These are phyloP conservation scores for Alternaria tenuissima DNA, from an alignment of 2,329 filamentous ascomycete species.

Conservation along the genomic window DNA sequence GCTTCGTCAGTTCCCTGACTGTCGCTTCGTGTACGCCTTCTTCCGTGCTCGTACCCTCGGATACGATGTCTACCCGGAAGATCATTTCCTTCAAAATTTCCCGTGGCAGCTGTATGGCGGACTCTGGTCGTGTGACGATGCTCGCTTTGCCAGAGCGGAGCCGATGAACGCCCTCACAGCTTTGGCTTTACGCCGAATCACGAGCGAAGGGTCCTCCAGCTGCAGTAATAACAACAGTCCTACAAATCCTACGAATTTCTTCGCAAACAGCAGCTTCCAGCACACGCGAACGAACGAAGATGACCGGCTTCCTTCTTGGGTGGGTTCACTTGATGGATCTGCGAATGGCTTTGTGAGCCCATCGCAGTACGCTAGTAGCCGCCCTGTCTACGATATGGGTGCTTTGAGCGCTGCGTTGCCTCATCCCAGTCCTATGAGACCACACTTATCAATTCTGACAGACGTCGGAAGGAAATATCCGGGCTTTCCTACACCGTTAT, in stretches of 20 bases:
- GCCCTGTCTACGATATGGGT: conserved; percentile 31
- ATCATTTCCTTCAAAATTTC: conserved; percentile 48
- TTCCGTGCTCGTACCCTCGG: conserved; percentile 49
- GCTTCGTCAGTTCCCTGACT: conserved; percentile 48
- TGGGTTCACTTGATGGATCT: conserved; percentile 26
- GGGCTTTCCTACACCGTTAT: conserved; percentile 44
- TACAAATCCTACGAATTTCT: conserved; percentile 24
- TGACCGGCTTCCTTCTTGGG: conserved; percentile 16
- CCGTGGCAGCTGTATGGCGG: conserved; percentile 51
- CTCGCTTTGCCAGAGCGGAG: conserved; percentile 47
- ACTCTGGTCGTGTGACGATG: conserved; percentile 49
- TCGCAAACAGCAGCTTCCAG: conserved; percentile 21
- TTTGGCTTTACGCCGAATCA: conserved; percentile 41
- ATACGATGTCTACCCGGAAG: conserved; percentile 51
- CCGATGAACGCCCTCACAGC: conserved; percentile 33
- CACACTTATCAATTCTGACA: conserved; percentile 34
- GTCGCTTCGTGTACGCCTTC: conserved; percentile 50
- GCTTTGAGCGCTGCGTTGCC: conserved; percentile 16
- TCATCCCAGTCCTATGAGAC: conserved; percentile 10
- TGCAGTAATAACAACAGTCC: conserved; percentile 25
- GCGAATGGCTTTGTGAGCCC: conserved; percentile 5
- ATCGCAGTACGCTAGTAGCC: conserved; percentile 5
- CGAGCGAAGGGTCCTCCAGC: conserved; percentile 34
- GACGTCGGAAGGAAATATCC: conserved; percentile 42
- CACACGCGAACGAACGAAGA: conserved; percentile 11